Conservation (phyloP, 495 filamentous ascomycete species). For the Xylaria acuta region DNA sequence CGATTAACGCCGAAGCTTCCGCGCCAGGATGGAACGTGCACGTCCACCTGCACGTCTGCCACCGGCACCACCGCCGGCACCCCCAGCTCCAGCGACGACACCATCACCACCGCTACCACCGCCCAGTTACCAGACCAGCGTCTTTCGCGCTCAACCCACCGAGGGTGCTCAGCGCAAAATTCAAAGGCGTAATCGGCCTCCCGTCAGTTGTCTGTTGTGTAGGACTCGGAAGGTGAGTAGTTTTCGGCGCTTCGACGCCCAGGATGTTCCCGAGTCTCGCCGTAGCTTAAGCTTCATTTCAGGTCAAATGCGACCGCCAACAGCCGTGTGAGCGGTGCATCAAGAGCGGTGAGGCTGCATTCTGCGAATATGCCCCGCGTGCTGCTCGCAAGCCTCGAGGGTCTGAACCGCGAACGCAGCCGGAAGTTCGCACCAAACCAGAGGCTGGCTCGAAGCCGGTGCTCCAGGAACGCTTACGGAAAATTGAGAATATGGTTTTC, state of each 20-base stretch:
- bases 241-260: background rate
- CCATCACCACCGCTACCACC: conserved; percentile 12
- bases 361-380: conserved; percentile 52
- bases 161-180: conserved; percentile 40
- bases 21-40: conserved; percentile 23
- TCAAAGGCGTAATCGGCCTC: conserved; percentile 48
- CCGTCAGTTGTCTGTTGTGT: conserved; percentile 50
- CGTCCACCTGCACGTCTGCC: conserved; percentile 8
- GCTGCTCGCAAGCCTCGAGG: conserved; percentile 39
- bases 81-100: background rate
- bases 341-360: conserved; percentile 46
- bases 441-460: conserved; percentile 41
- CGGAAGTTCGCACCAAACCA: conserved; percentile 34
- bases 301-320: conserved; percentile 55
- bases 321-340: conserved; percentile 51
- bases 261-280: background rate
- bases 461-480: conserved; percentile 52
- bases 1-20: conserved; percentile 30
- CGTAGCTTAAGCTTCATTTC: conserved; percentile 32
- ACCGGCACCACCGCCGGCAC: conserved; percentile 3
- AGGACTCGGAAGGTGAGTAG: conserved; percentile 48
- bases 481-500: conserved; percentile 57
- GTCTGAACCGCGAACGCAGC: conserved; percentile 35
- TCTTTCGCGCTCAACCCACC: conserved; percentile 44
- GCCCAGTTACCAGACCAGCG: conserved; percentile 39